A percentile compares a stretch with the other conserved stretches of the same genome.
Evolutionary conservation across 768 basidiomycete genomes (phyloP).

Genomic region (Nevesoporus exiguus): DNA sequence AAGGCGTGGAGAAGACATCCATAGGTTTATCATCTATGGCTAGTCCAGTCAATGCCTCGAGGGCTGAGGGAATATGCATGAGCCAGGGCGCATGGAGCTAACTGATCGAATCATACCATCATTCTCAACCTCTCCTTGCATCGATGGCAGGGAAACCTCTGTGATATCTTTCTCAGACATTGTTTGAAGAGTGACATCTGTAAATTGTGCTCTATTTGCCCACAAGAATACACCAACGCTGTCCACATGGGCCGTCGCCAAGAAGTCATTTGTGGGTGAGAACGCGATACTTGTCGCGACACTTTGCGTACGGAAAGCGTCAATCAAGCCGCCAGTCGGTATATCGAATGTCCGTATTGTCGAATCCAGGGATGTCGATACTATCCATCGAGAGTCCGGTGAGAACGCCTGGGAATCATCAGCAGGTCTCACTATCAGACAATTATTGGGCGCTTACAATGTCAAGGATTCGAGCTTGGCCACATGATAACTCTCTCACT

Average conservation of each 20-base stretch:
- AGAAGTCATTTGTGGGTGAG: slow-evolving; percentile 92
- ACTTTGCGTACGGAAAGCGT: slow-evolving; percentile 84
- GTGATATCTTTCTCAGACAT: slow-evolving; percentile 73
- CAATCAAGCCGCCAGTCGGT: slow-evolving; percentile 88
- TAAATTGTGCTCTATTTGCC: slow-evolving; percentile 95
- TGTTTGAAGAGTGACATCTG: slow-evolving; percentile 76
- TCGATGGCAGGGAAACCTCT: slow-evolving; percentile 72
- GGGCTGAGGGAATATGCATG: slow-evolving; percentile 38
- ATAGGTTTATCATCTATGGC: slow-evolving; percentile 54
- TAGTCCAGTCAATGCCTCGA: slow-evolving; percentile 68
- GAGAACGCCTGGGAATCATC: slow-evolving; percentile 72
- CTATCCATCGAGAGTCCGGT: slow-evolving; percentile 91
- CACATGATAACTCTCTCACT: slow-evolving; percentile 80
- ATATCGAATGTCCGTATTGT: slow-evolving; percentile 94
- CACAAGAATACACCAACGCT: slow-evolving; percentile 95
- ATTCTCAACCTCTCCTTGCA: slow-evolving; percentile 80
- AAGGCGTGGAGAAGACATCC: slow-evolving; percentile 81
- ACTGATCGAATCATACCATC: slow-evolving; percentile 50
- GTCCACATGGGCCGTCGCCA: slow-evolving; percentile 93
- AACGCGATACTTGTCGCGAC: slow-evolving; percentile 89
- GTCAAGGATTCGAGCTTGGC: slow-evolving; percentile 82
- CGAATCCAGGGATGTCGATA: slow-evolving; percentile 85
- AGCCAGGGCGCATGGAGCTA: neutral
- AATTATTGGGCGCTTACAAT: slow-evolving; percentile 50
- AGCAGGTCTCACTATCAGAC: slow-evolving; percentile 1